Evolutionary conservation across 495 filamentous ascomycete genomes (phyloP), one percentile per base, ranked within the genome.

Genomic region (Xylaria castorea): DNA sequence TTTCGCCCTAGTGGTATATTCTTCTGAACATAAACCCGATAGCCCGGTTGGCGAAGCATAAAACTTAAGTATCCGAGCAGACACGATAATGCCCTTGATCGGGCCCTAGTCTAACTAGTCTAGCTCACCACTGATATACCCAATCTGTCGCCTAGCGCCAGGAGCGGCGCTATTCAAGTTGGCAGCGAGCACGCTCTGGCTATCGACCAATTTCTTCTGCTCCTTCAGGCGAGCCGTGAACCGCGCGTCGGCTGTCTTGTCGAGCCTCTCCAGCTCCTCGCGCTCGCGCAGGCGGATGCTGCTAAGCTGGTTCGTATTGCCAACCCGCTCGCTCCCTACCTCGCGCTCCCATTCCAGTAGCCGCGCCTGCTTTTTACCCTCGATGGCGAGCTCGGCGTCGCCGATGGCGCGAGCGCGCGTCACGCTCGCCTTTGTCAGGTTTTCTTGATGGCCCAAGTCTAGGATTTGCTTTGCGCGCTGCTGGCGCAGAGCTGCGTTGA

Each of bases 121-220:
- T 18, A 67, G 42, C 72, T 79, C 77, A 16, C 83, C 84, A 32
- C 79, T 82, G 8, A 86, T 76, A 72, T 77, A 86, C 53, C 84
- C 85, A 75, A 85, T 81, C 81, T 85, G 82, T 68, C 81, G 79
- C 73, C 81, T 72, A 1, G 75, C 72, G 22, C 76, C 75, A 9
- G 81, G 73, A 20, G 77, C 80, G 2, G 75, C 81, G 69, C 67
- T 74, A 3, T 75, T 75, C 57, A 87, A 63, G 61, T 78, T 80
- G 61, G 77, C 75, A 38, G 84, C 84, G 14, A 87, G 74, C 57
- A 64, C 62, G 66, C 75, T 79, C 80, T 87, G 85, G 51, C 79
- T 80, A 46, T 87, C 83, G 7, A 87, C 81, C 32, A 87, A 66
- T 74, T 77, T 83, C 80, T 75, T 83, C 70, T 86, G 85, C 77